A percentile compares a stretch with the other conserved stretches of the same genome.
phyloP scores from a whole-genome alignment of 139 green algal genomes.

The Trebouxia sp. region DNA sequence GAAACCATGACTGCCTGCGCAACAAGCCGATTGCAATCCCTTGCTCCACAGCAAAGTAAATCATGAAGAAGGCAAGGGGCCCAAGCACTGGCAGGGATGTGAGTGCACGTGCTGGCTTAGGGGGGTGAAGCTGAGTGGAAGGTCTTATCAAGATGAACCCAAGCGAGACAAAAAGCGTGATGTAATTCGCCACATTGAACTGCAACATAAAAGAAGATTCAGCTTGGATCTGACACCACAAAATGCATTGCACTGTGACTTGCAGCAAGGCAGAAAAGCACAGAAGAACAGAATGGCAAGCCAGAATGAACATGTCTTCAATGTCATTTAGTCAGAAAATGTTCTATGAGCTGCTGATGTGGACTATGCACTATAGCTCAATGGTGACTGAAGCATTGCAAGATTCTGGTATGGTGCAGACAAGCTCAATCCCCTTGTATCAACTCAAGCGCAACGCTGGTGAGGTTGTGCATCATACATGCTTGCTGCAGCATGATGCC shows the following conservation, averaged over 20 bases:
- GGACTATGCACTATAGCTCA: no score
- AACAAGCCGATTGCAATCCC: background rate
- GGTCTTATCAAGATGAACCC: background rate
- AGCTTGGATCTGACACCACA: background rate
- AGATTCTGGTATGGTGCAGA: no score
- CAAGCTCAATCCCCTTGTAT: no score
- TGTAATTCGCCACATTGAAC: background rate
- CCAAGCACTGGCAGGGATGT: background rate
- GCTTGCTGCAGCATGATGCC: no score
- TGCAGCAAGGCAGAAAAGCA: no score
- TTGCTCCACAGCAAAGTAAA: background rate
- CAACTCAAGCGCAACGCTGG: no score
- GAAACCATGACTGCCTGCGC: background rate
- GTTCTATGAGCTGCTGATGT: no score
- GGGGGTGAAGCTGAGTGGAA: background rate
- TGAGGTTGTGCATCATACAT: no score
- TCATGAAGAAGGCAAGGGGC: background rate
- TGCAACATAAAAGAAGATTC: background rate
- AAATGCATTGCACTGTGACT: background rate
- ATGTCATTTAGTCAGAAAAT: no score
- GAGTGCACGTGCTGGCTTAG: background rate
- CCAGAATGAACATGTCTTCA: no score
- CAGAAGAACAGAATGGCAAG: no score
- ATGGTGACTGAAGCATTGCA: no score
- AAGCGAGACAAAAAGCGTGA: background rate